Evolutionary conservation across 805 yeast species (phyloP).

Genomic region (Zygoascus biomembranicola): DNA sequence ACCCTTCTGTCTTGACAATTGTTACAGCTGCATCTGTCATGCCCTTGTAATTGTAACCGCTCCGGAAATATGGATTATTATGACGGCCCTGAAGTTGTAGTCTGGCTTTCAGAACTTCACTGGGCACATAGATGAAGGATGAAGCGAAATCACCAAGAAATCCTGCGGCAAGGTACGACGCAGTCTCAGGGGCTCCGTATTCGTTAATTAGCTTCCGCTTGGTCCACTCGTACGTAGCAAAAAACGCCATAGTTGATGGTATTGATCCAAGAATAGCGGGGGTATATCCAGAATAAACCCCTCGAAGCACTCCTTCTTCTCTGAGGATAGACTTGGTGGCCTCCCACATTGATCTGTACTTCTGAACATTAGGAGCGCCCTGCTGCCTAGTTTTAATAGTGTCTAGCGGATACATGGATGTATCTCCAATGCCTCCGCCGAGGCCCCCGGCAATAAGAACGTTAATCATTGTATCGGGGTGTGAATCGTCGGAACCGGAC

Average conservation of each 20-base stretch:
- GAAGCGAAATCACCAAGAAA: slow-evolving; percentile 90
- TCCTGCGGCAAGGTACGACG: slow-evolving; percentile 77
- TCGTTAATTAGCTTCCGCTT: slow-evolving; percentile 64
- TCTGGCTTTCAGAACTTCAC: slow-evolving; percentile 89
- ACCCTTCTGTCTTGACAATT: slow-evolving; percentile 64
- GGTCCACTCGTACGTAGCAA: slow-evolving; percentile 78
- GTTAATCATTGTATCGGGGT: slow-evolving; percentile 17
- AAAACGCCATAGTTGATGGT: slow-evolving; percentile 92
- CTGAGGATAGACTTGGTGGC: slow-evolving; percentile 69
- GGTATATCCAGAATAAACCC: slow-evolving; percentile 84
- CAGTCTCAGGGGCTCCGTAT: slow-evolving; percentile 62
- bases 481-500: slow-evolving; percentile 1
- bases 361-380: slow-evolving; percentile 64
- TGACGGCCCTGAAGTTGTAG: slow-evolving; percentile 84
- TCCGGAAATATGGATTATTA: slow-evolving; percentile 67
- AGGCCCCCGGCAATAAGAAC: slow-evolving; percentile 79
- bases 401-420: slow-evolving; percentile 90
- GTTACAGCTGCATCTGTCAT: slow-evolving; percentile 60
- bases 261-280: slow-evolving; percentile 85
- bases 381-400: slow-evolving; percentile 97
- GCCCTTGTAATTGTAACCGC: slow-evolving; percentile 84
- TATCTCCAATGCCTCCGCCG: slow-evolving; percentile 91
- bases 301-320: slow-evolving; percentile 79
- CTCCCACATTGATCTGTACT: slow-evolving; percentile 65
- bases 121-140: slow-evolving; percentile 85